A percentile compares a stretch with the other conserved stretches of the same genome.
phyloP scores from a whole-genome alignment of 1,139 yeast species.

The Geotrichum aggregatum region DNA sequence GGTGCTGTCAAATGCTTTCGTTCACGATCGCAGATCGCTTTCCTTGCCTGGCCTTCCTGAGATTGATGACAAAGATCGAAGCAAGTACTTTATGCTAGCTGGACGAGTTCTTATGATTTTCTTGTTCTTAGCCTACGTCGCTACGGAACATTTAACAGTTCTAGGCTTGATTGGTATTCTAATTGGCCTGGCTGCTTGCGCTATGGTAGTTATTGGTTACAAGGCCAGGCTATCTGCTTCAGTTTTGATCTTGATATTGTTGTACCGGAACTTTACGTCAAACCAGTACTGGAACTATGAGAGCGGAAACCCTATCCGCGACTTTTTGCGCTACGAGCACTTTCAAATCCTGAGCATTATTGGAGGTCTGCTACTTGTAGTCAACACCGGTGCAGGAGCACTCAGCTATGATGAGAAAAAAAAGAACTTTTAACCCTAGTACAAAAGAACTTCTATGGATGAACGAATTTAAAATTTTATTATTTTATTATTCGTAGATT shows the following conservation, averaged over 20 bases:
- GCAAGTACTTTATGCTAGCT: conserved; percentile 79
- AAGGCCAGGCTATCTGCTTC: conserved; percentile 89
- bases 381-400: conserved; percentile 95
- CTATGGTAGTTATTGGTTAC: conserved; percentile 84
- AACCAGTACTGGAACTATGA: conserved; percentile 88
- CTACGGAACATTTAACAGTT: conserved; percentile 70
- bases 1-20: conserved; percentile 83
- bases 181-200: conserved; percentile 67
- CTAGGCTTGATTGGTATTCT: conserved; percentile 62
- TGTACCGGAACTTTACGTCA: conserved; percentile 70
- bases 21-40: conserved; percentile 66
- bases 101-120: conserved; percentile 85
- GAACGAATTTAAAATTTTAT: neutral
- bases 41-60: conserved; percentile 89
- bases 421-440: conserved; percentile 79
- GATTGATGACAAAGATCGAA: conserved; percentile 75
- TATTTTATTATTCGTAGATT: too few species aligned
- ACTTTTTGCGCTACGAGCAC: conserved; percentile 85
- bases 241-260: conserved; percentile 65
- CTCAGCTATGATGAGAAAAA: conserved; percentile 92
- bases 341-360: conserved; percentile 93
- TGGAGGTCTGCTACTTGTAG: conserved; percentile 87
- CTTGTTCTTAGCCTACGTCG: conserved; percentile 79
- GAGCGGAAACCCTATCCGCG: conserved; percentile 72
- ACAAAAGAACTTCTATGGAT: neutral